A percentile compares a stretch with the other conserved stretches of the same genome.
These are phyloP conservation scores for Aspergillus tamarii DNA, from an alignment of 2,329 filamentous ascomycete genomes.

Conservation along the genomic window DNA sequence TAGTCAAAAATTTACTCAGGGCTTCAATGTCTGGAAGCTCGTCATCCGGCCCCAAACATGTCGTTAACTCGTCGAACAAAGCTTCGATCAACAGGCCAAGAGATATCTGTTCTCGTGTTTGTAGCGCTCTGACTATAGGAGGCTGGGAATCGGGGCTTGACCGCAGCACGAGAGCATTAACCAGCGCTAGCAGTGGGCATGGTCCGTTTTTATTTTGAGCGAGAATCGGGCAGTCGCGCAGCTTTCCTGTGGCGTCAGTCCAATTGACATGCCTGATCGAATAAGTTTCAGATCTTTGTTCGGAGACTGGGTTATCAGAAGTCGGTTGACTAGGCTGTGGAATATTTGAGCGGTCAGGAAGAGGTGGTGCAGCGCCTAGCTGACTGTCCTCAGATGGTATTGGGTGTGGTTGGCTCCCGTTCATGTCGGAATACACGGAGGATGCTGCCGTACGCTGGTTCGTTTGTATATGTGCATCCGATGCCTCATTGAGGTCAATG, in stretches of 20 bases:
- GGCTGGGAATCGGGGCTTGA: slow-evolving; percentile 70
- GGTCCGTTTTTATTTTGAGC: slow-evolving; percentile 94
- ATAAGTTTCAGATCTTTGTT: slow-evolving; percentile 74
- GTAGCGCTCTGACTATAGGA: slow-evolving; percentile 75
- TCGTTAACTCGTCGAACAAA: slow-evolving; percentile 91
- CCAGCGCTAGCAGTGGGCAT: slow-evolving; percentile 87
- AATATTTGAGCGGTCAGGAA: slow-evolving; percentile 12
- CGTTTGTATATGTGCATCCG: slow-evolving; percentile 11
- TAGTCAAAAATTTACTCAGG: slow-evolving; percentile 83
- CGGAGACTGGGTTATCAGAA: slow-evolving; percentile 23
- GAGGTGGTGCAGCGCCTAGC: slow-evolving; percentile 11
- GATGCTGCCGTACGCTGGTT: slow-evolving; percentile 14
- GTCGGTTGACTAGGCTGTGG: slow-evolving; percentile 10
- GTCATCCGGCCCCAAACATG: slow-evolving; percentile 67
- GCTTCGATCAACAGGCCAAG: slow-evolving; percentile 83
- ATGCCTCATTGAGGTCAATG: slow-evolving; percentile 31
- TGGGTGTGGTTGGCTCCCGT: background rate
- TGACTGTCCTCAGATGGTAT: slow-evolving; percentile 2
- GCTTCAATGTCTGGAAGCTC: slow-evolving; percentile 84
- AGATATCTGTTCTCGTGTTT: slow-evolving; percentile 83
- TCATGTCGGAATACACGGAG: slow-evolving; percentile 14
- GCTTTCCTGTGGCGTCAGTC: slow-evolving; percentile 68
- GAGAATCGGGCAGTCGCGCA: slow-evolving; percentile 81
- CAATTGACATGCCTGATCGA: slow-evolving; percentile 90
- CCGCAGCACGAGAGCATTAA: slow-evolving; percentile 87